Evolutionary conservation across 257 asterid species (phyloP).

Genomic region (Fraxinus excelsior): DNA sequence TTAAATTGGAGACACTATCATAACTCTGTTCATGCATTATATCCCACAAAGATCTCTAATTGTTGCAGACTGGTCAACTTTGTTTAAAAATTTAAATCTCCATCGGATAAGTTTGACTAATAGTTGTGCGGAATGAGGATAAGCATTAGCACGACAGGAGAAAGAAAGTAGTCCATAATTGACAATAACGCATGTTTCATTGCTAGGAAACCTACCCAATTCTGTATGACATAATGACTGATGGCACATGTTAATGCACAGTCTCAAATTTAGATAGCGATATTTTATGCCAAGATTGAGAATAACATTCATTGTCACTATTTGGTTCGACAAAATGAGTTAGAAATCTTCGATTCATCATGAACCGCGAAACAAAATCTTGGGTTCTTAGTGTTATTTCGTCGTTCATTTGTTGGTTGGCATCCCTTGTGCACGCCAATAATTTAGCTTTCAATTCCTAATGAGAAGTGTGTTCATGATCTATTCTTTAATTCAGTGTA

Average conservation of each 20-base stretch:
- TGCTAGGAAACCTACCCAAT: neutral
- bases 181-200: neutral
- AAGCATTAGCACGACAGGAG: neutral
- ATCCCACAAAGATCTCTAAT: neutral
- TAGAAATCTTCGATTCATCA: too few species aligned
- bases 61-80: too few species aligned
- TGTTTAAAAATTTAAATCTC: neutral
- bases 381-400: too few species aligned
- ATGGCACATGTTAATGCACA: neutral
- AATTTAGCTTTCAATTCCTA: too few species aligned
- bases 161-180: neutral
- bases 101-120: neutral
- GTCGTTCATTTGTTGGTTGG: too few species aligned
- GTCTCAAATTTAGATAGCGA: neutral
- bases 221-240: neutral
- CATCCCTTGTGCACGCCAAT: too few species aligned
- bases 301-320: neutral
- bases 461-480: too few species aligned
- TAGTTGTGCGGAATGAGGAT: neutral
- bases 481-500: too few species aligned
- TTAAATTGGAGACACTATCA: too few species aligned
- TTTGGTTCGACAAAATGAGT: too few species aligned
- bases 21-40: too few species aligned
- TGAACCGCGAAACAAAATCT: too few species aligned
- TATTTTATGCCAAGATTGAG: neutral